Evolutionary conservation across 1,284 basidiomycete genomes (phyloP), one percentile per base, ranked within the genome.

Genomic region (Apiotrichum mycotoxinovorans): DNA sequence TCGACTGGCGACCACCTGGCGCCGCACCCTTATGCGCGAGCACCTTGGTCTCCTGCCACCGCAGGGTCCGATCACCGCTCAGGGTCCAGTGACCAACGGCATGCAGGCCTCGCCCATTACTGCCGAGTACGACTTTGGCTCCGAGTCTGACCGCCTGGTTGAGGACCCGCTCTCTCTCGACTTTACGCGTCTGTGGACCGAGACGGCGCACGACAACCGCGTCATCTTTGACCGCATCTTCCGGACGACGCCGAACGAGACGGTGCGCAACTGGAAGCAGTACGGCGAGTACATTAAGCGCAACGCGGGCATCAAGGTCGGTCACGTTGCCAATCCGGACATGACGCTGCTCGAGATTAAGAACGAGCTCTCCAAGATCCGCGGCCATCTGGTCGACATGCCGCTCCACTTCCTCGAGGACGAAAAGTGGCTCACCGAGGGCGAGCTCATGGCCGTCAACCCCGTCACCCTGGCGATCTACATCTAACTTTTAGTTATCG

Each of bases 51-150:
- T 93, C 35, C 85, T 91, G 43, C 76, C 68, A 0, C 56, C 64
- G 33, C 66, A 68, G 62, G 52, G 63, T 25, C 62, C 69, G 8
- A 67, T 63, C 51, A 61, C 71, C 56, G 56, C 64, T 71, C 4
- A 78, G 82, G 7, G 79, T 83, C 52, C 80, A 80, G 30, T 87
- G 83, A 80, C 63, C 17, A 51, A 65, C 0, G 64, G 66, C 3
- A 95, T 95, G 93, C 83, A 79, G 33, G 83, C 90, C 1, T 89
- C 87, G 0, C 90, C 90, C 0, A 64, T 77, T 27, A 83, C 83
- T 1, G 86, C 88, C 67, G 80, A 81, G 2, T 85, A 91, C 66
- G 86, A 89, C 71, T 85, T 81, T 11, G 72, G 78, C 17, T 71
- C 78, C 0, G 65, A 75, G 7, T 84, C 86, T 56, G 92, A 94